Conservation (phyloP, 257 asterid genomes). For the Solanum dulcamara region DNA sequence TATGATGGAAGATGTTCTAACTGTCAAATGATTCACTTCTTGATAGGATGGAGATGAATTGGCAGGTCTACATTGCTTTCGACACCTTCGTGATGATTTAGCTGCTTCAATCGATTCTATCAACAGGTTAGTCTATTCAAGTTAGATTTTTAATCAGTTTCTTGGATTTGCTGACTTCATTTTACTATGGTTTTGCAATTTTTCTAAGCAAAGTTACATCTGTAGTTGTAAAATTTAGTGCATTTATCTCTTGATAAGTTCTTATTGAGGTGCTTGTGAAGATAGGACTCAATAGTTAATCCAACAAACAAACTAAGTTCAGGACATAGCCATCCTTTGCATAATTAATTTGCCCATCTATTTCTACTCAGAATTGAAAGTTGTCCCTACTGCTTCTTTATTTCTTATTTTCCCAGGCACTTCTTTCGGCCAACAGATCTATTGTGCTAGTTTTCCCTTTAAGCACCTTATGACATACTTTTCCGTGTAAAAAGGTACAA, state of each 20-base stretch:
- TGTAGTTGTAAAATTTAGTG: not conserved
- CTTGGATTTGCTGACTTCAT: not conserved
- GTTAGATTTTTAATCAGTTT: not conserved
- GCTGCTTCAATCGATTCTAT: slow-evolving; percentile 74
- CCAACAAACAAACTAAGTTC: not conserved
- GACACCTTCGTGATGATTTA: slow-evolving; percentile 84
- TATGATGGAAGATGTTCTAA: not conserved
- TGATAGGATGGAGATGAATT: slow-evolving; percentile 82
- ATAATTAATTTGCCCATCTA: not conserved
- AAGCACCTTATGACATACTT: not conserved
- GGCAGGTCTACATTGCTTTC: slow-evolving; percentile 96
- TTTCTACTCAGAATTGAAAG: not conserved
- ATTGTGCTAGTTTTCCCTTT: not conserved
- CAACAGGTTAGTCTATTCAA: slow-evolving; percentile 61
- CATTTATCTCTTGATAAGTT: not conserved
- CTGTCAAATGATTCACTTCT: not conserved
- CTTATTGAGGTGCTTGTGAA: not conserved
- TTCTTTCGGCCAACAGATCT: not conserved
- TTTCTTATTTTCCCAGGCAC: not conserved
- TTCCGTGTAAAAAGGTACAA: not conserved
- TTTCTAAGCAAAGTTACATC: not conserved
- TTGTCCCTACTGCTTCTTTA: not conserved
- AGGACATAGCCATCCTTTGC: not conserved
- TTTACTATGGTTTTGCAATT: not conserved
- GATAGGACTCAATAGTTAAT: not conserved